phyloP scores from a whole-genome alignment of 2,329 filamentous ascomycete genomes.

The Westerdykella aurantiaca region DNA sequence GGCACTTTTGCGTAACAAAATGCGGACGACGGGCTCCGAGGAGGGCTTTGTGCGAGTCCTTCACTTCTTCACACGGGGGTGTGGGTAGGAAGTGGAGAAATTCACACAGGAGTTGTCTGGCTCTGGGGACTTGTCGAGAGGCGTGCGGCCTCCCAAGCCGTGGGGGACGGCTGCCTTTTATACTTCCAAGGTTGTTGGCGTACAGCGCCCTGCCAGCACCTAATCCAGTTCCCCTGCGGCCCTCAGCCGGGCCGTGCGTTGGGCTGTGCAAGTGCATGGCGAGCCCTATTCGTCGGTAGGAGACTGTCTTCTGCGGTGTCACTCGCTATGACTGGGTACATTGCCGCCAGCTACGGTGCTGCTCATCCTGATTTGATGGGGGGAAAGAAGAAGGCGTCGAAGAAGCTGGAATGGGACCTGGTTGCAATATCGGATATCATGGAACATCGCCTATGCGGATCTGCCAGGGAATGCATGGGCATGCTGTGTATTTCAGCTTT shows the following conservation, averaged over 20 bases:
- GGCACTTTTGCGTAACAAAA: slow-evolving; percentile 30
- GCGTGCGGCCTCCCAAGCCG: slow-evolving; percentile 25
- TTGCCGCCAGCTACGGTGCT: slow-evolving; percentile 19
- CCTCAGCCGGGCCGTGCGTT: slow-evolving; percentile 22
- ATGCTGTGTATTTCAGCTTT: no score
- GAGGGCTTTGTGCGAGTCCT: slow-evolving; percentile 35
- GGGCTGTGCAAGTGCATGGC: slow-evolving; percentile 23
- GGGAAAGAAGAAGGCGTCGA: slow-evolving; percentile 6
- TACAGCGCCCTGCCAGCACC: slow-evolving; percentile 7
- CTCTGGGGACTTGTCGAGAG: slow-evolving; percentile 34
- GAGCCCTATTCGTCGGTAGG: slow-evolving; percentile 25
- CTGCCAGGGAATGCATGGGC: no score
- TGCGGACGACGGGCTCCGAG: slow-evolving; percentile 25
- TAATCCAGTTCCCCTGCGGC: no score
- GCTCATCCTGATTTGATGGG: slow-evolving; percentile 13
- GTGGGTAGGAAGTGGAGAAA: slow-evolving; percentile 20
- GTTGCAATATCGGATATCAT: no score
- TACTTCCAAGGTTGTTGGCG: slow-evolving; percentile 24
- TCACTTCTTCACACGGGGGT: slow-evolving; percentile 14
- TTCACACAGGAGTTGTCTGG: slow-evolving; percentile 38
- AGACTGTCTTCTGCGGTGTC: slow-evolving; percentile 8
- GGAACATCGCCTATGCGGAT: no score
- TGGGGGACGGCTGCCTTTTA: slow-evolving; percentile 31
- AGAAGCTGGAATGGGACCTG: slow-evolving; percentile 9
- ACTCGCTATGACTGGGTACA: slow-evolving; percentile 10